phyloP scores from a whole-genome alignment of 768 basidiomycete genomes.

The Lentinula sp. region DNA sequence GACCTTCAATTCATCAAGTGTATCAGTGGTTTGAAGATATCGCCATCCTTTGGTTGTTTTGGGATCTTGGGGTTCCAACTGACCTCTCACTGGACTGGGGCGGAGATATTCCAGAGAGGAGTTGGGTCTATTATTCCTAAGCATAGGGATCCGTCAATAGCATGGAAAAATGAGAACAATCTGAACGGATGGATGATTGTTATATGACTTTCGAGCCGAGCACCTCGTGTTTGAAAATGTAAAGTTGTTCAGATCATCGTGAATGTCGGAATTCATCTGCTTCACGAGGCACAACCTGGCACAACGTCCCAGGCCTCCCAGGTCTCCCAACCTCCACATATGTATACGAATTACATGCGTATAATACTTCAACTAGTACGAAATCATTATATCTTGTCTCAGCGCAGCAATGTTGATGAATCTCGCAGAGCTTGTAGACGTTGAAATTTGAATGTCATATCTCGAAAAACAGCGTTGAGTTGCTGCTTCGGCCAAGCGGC shows the following conservation, averaged over 20 bases:
- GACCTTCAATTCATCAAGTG: conserved; percentile 70
- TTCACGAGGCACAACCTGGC: neutral
- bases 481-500: neutral
- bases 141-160: conserved; percentile 12
- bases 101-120: conserved; percentile 48
- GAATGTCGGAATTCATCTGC: neutral
- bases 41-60: conserved; percentile 55
- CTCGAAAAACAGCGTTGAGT: no score
- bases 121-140: conserved; percentile 2
- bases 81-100: conserved; percentile 66
- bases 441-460: no score
- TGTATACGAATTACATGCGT: no score
- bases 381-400: no score
- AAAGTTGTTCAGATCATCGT: conserved; percentile 1
- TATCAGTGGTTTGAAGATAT: conserved; percentile 73
- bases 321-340: no score
- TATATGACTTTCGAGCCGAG: neutral
- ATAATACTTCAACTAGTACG: no score
- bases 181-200: neutral
- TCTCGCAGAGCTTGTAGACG: no score
- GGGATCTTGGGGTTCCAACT: conserved; percentile 63
- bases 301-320: no score
- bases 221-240: conserved; percentile 5
- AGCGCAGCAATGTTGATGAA: no score
- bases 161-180: conserved; percentile 6